Conservation (phyloP, 495 filamentous ascomycete genomes). For the Hyaloscypha hepaticicola region DNA sequence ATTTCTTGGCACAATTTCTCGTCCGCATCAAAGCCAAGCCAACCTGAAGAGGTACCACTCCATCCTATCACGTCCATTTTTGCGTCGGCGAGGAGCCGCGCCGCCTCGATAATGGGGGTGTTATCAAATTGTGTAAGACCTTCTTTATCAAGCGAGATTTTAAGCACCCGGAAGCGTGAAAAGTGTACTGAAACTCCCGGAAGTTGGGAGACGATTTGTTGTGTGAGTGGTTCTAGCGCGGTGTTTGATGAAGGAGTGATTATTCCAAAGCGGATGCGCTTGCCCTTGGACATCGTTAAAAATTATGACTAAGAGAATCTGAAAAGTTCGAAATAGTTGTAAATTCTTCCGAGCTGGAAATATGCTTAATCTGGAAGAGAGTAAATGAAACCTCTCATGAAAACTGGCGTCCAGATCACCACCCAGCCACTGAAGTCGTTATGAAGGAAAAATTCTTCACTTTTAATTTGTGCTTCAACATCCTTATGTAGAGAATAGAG, state of each 20-base stretch:
- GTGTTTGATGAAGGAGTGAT: not conserved
- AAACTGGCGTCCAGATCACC: too few species aligned
- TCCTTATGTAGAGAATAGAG: too few species aligned
- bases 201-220: slow-evolving; percentile 4
- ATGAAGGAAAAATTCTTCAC: too few species aligned
- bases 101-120: not conserved
- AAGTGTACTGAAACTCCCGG: not conserved
- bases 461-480: too few species aligned
- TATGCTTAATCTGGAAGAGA: too few species aligned
- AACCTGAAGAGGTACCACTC: not conserved
- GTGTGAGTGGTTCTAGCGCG: not conserved
- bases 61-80: not conserved
- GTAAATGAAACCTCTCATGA: too few species aligned
- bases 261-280: not conserved
- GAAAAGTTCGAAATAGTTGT: too few species aligned
- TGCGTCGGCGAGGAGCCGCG: not conserved
- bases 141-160: not conserved
- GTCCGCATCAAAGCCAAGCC: not conserved
- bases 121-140: not conserved
- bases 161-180: slow-evolving; percentile 1
- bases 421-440: too few species aligned
- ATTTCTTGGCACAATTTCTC: not conserved
- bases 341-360: too few species aligned
- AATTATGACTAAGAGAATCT: too few species aligned
- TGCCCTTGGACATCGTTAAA: too few species aligned